Evolutionary conservation across 1,284 basidiomycete species (phyloP).

Genomic region (Melampsora larici-populina): DNA sequence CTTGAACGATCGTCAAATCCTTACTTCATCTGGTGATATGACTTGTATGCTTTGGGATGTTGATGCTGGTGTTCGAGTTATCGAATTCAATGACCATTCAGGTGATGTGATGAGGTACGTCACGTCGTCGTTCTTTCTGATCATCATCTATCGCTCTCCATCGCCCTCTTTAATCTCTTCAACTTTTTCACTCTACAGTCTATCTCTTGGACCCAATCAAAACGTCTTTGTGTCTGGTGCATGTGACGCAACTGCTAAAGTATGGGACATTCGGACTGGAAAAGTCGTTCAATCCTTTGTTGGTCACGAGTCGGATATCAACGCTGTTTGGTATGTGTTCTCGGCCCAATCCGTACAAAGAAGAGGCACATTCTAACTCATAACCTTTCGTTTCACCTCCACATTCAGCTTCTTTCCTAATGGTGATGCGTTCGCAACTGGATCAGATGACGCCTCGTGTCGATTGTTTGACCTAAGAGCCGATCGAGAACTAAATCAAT

Average conservation of each 20-base stretch:
- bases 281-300: constrained; percentile 97
- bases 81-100: constrained; percentile 98
- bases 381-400: neutral
- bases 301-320: constrained; percentile 98
- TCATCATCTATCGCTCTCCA: neutral
- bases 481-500: constrained; percentile 91
- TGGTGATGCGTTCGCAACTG: constrained; percentile 96
- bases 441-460: constrained; percentile 97
- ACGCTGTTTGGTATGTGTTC: constrained; percentile 82
- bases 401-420: constrained; percentile 91
- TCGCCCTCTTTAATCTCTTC: neutral
- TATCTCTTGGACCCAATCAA: constrained; percentile 88
- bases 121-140: neutral
- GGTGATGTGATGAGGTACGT: constrained; percentile 97
- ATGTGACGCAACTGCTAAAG: constrained; percentile 93
- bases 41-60: constrained; percentile 99
- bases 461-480: constrained; percentile 96
- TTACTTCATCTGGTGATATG: constrained; percentile 97
- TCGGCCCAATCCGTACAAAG: neutral
- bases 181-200: constrained; percentile 58
- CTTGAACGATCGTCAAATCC: constrained; percentile 95
- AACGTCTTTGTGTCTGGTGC: constrained; percentile 97
- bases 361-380: neutral
- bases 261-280: constrained; percentile 97
- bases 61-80: constrained; percentile 87